Conservation (phyloP, 306 rosid species). For the Vachellia pachyceras region DNA sequence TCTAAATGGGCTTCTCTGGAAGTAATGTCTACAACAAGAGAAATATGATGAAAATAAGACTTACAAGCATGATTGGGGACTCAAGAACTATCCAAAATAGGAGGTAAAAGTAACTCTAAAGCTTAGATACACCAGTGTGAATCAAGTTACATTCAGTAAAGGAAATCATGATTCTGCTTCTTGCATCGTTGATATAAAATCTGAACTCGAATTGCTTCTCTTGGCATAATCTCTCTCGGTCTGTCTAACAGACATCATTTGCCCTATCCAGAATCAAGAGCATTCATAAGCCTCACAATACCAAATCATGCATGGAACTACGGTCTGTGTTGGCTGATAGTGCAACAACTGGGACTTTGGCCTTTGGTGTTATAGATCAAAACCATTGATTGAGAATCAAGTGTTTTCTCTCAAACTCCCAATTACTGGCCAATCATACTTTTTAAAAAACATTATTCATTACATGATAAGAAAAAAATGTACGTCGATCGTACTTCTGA, state of each 20-base stretch:
- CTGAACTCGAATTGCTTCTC: not conserved
- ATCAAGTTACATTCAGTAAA: not conserved
- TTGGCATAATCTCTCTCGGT: constrained; percentile 1
- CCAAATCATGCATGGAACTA: not conserved
- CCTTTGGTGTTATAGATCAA: constrained; percentile 16
- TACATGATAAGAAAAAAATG: constrained; percentile 7
- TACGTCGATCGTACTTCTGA: constrained; percentile 18
- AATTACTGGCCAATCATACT: constrained; percentile 1
- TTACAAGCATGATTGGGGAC: not conserved
- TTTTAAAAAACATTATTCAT: not conserved
- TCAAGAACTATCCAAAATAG: not conserved
- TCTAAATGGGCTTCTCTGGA: not conserved
- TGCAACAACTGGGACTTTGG: not conserved
- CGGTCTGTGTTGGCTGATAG: constrained; percentile 13
- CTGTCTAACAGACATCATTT: not conserved
- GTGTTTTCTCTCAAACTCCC: not conserved
- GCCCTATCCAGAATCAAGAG: constrained; percentile 26
- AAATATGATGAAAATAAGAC: not conserved
- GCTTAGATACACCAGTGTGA: not conserved
- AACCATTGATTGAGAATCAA: constrained; percentile 26
- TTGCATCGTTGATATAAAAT: not conserved
- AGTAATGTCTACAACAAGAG: not conserved
- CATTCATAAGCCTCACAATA: constrained; percentile 15
- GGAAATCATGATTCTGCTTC: not conserved
- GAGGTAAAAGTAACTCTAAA: not conserved